Conservation (phyloP, 2,329 filamentous ascomycete species). For the Helotiales sp. region DNA sequence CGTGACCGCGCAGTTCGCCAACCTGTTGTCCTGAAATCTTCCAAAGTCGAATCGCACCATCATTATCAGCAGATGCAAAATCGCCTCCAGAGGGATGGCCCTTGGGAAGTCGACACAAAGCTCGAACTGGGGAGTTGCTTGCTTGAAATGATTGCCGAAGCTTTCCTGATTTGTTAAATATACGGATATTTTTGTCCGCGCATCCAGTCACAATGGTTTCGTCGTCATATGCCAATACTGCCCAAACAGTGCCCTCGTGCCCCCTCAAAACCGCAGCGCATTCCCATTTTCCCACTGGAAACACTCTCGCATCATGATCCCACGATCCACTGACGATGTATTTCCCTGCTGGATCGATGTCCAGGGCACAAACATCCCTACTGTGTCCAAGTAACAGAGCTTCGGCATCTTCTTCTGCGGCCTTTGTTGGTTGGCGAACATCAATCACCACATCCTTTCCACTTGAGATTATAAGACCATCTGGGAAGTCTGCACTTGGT, state of each 20-base stretch:
- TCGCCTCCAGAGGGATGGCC: constrained; percentile 82
- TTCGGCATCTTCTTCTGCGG: constrained; percentile 77
- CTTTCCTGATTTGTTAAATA: constrained; percentile 72
- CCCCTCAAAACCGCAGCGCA: constrained; percentile 72
- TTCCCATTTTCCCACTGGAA: constrained; percentile 87
- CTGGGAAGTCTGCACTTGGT: constrained; percentile 66
- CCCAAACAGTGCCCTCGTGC: constrained; percentile 86
- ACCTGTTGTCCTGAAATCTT: constrained; percentile 78
- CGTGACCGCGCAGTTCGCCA: constrained; percentile 82
- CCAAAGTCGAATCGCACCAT: constrained; percentile 87
- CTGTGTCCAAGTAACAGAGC: constrained; percentile 84
- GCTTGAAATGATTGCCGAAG: constrained; percentile 69
- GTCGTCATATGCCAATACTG: constrained; percentile 82
- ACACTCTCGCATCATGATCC: constrained; percentile 87
- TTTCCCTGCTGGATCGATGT: constrained; percentile 72
- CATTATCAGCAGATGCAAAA: constrained; percentile 95
- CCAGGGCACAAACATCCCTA: constrained; percentile 86
- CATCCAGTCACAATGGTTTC: constrained; percentile 87
- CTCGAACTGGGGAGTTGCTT: constrained; percentile 83
- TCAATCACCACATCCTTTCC: constrained; percentile 95
- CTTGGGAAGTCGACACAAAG: constrained; percentile 79
- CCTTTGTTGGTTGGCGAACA: constrained; percentile 73
- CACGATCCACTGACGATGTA: constrained; percentile 91
- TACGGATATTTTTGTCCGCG: constrained; percentile 85
- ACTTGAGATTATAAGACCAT: constrained; percentile 84